These are phyloP conservation scores for Brettanomyces anomalus DNA, from an alignment of 805 yeast species.

Conservation along the genomic window DNA sequence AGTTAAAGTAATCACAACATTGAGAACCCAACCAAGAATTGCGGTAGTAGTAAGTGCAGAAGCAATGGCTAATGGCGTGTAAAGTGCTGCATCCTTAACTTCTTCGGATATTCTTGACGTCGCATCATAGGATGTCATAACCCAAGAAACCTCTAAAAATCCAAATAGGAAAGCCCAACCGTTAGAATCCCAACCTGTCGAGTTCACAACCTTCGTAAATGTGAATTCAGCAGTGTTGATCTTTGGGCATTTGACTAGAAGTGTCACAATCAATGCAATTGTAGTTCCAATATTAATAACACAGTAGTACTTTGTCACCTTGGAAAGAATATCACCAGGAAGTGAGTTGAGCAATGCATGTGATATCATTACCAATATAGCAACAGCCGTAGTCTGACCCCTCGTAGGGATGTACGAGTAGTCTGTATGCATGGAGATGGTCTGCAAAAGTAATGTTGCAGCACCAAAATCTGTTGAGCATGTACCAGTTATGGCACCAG, in stretches of 20 bases:
- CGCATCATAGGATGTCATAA: constrained; percentile 50
- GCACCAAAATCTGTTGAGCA: constrained; percentile 47
- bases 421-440: constrained; percentile 31
- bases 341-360: constrained; percentile 44
- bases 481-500: constrained; percentile 41
- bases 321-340: constrained; percentile 40
- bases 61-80: constrained; percentile 52
- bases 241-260: constrained; percentile 43
- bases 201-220: constrained; percentile 37
- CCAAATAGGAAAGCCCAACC: constrained; percentile 53
- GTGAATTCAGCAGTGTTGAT: constrained; percentile 37
- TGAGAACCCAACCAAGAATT: constrained; percentile 39
- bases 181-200: constrained; percentile 40
- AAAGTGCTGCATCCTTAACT: constrained; percentile 42
- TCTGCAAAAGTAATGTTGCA: constrained; percentile 37
- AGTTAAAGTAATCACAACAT: constrained; percentile 37
- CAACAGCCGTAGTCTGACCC: constrained; percentile 40
- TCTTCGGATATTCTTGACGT: constrained; percentile 49
- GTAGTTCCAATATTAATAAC: constrained; percentile 40
- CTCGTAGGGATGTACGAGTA: constrained; percentile 31
- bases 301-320: constrained; percentile 43
- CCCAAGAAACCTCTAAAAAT: constrained; percentile 53
- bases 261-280: constrained; percentile 41
- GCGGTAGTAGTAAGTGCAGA: constrained; percentile 43
- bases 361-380: constrained; percentile 39